A percentile compares a stretch with the other conserved stretches of the same genome.
These are phyloP conservation scores for Boletellus dicymbophilus DNA, from an alignment of 1,284 basidiomycete species.

Conservation along the genomic window DNA sequence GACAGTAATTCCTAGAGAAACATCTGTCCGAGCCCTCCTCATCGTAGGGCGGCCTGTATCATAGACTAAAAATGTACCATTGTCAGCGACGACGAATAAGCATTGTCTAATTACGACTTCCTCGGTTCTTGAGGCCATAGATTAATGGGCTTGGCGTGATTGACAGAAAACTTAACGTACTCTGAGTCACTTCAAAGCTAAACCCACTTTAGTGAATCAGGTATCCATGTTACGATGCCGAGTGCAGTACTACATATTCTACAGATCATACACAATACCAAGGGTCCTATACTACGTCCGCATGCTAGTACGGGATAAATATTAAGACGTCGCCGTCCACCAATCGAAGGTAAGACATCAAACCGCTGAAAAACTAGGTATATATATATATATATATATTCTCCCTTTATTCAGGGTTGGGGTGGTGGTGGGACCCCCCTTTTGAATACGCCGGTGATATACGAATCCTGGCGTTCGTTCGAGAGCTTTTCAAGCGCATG, in stretches of 20 bases:
- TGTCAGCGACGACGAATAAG: not conserved
- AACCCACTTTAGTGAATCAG: no score
- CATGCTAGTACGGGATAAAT: no score
- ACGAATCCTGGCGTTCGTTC: constrained; percentile 51
- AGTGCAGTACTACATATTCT: no score
- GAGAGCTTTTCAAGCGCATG: constrained; percentile 57
- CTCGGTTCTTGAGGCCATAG: no score
- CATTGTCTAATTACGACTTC: not conserved
- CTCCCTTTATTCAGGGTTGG: not conserved
- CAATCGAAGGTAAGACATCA: no score
- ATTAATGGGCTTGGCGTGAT: no score
- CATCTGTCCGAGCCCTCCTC: not conserved
- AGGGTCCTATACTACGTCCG: no score
- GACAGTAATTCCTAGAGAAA: constrained; percentile 23
- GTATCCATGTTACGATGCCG: no score
- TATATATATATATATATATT: not conserved
- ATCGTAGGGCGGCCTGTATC: constrained; percentile 4
- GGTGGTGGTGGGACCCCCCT: constrained; percentile 13
- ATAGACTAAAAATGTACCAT: constrained; percentile 5
- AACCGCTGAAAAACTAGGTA: not conserved
- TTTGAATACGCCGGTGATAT: constrained; percentile 33
- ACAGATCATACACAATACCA: no score
- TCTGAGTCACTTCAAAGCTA: no score
- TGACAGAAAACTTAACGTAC: no score
- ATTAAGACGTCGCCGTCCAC: no score